These are phyloP conservation scores for Candida vartiovaarae DNA, from an alignment of 805 yeast species.

Conservation along the genomic window DNA sequence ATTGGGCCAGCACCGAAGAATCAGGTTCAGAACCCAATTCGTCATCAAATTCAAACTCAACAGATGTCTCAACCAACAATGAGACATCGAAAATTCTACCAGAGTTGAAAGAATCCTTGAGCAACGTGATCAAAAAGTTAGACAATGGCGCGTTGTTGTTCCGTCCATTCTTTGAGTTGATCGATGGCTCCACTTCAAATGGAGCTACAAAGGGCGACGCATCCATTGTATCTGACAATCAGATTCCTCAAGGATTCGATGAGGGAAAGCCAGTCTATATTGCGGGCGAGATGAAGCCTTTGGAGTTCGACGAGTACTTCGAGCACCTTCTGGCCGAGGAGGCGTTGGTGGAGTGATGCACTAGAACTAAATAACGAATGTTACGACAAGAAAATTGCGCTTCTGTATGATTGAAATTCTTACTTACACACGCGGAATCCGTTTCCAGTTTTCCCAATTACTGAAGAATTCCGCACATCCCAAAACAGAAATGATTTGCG, in stretches of 20 bases:
- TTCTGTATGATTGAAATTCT: no score
- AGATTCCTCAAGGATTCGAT: not conserved
- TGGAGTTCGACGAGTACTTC: constrained; percentile 9
- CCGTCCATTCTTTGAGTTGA: constrained; percentile 22
- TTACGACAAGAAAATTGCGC: no score
- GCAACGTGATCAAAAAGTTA: constrained; percentile 21
- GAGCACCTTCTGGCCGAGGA: constrained; percentile 14
- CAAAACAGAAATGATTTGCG: not conserved
- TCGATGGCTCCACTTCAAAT: constrained; percentile 3
- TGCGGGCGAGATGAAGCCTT: constrained; percentile 15
- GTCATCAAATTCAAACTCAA: not conserved
- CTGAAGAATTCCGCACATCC: not conserved
- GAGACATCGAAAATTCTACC: constrained; percentile 17
- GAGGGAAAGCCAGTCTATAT: constrained; percentile 2
- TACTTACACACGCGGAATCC: no score
- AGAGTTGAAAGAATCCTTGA: constrained; percentile 15
- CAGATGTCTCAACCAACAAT: not conserved
- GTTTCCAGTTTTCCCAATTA: not conserved
- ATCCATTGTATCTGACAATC: not conserved
- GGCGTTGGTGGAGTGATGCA: constrained; percentile 8
- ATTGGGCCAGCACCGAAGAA: not conserved
- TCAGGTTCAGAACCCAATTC: not conserved
- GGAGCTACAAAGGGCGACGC: not conserved
- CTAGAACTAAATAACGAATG: no score
- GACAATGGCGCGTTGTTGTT: constrained; percentile 21